phyloP scores from a whole-genome alignment of 176 grass and related monocot species.

The Bonia amplexicaulis region DNA sequence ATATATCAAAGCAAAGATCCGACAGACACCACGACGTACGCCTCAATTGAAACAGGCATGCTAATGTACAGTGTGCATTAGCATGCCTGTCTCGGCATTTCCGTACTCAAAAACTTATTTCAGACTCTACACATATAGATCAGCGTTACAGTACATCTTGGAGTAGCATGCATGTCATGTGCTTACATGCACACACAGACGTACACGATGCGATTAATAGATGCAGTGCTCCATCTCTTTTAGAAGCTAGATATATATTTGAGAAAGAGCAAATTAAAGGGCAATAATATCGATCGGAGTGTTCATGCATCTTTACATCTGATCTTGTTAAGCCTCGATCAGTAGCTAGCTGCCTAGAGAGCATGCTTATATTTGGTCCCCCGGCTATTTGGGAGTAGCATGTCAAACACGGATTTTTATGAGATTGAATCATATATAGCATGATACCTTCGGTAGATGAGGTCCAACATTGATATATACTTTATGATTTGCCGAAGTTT shows the following conservation, averaged over 20 bases:
- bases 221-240: slow-evolving; percentile 27
- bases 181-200: slow-evolving; percentile 14
- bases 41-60: slow-evolving; percentile 6
- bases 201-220: slow-evolving; percentile 5
- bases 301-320: slow-evolving; percentile 16
- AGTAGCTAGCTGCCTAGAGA: slow-evolving; percentile 26
- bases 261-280: slow-evolving; percentile 31
- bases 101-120: not conserved
- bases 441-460: slow-evolving; percentile 36
- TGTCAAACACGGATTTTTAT: slow-evolving; percentile 62
- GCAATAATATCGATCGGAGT: slow-evolving; percentile 25
- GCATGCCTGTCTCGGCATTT: slow-evolving; percentile 27
- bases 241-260: slow-evolving; percentile 22
- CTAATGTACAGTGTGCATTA: slow-evolving; percentile 36
- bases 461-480: slow-evolving; percentile 19
- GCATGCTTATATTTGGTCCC: slow-evolving; percentile 41
- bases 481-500: slow-evolving; percentile 40
- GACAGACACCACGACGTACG: slow-evolving; percentile 14
- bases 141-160: slow-evolving; percentile 1
- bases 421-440: slow-evolving; percentile 12
- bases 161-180: slow-evolving; percentile 29
- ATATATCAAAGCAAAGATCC: slow-evolving; percentile 32
- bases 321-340: slow-evolving; percentile 25
- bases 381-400: slow-evolving; percentile 48
- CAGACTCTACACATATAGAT: slow-evolving; percentile 28